Conservation (phyloP, 495 filamentous ascomycete genomes). For the Podospora tetraspora region DNA sequence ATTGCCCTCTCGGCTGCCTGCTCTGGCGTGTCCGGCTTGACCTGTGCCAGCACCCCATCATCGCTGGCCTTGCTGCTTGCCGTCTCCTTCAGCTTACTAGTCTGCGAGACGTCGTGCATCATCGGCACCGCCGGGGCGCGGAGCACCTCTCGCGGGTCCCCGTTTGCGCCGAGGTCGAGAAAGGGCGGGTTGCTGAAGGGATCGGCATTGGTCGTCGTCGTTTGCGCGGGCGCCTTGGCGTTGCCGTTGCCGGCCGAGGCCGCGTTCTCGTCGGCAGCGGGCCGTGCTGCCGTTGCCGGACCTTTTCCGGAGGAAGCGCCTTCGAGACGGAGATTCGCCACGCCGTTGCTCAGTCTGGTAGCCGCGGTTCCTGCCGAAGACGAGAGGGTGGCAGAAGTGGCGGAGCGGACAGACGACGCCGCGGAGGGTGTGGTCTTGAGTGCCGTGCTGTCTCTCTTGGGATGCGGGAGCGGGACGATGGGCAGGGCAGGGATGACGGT, state of each 20-base stretch:
- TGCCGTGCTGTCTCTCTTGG: constrained; percentile 15
- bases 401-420: background rate
- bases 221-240: background rate
- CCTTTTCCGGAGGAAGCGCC: background rate
- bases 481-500: constrained; percentile 22
- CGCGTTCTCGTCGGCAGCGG: background rate
- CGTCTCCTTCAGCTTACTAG: constrained; percentile 25
- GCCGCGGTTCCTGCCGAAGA: background rate
- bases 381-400: background rate
- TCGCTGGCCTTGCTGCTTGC: constrained; percentile 10
- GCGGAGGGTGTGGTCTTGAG: background rate
- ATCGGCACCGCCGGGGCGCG: constrained; percentile 18
- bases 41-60: constrained; percentile 10
- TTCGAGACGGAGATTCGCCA: constrained; percentile 2
- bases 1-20: constrained; percentile 29
- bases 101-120: constrained; percentile 22
- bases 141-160: constrained; percentile 8
- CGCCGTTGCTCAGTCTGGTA: background rate
- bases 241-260: background rate
- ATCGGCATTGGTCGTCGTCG: background rate
- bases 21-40: constrained; percentile 22
- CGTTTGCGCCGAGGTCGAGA: background rate
- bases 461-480: constrained; percentile 5
- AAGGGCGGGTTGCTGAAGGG: background rate
- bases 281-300: background rate